These are phyloP conservation scores for Gaillardinia entomophila DNA, from an alignment of 805 yeast genomes.

Conservation along the genomic window DNA sequence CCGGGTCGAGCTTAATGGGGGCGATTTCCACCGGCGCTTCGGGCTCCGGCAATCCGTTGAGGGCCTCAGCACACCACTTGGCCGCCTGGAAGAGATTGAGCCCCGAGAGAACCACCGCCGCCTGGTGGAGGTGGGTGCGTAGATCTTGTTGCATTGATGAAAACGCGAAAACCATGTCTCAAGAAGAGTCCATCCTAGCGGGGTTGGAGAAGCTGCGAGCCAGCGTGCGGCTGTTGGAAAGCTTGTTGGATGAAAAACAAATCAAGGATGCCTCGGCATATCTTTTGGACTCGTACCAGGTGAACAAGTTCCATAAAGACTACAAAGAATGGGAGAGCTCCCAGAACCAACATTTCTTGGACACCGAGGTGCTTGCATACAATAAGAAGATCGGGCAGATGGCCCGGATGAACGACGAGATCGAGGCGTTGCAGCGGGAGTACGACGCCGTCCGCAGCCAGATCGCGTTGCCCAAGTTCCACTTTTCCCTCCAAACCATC, in stretches of 20 bases:
- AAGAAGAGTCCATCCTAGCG: neutral
- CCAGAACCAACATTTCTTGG: slow-evolving; percentile 12
- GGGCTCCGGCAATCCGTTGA: slow-evolving; percentile 46
- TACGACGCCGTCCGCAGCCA: slow-evolving; percentile 16
- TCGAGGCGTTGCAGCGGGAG: slow-evolving; percentile 14
- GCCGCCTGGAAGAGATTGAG: slow-evolving; percentile 65
- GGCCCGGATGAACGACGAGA: slow-evolving; percentile 19
- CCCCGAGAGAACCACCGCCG: slow-evolving; percentile 39
- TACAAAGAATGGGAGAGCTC: slow-evolving; percentile 24
- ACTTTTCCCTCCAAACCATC: slow-evolving; percentile 24
- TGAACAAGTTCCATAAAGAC: slow-evolving; percentile 23
- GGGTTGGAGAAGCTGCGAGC: neutral
- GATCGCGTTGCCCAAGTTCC: slow-evolving; percentile 21
- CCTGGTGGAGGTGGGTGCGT: slow-evolving; percentile 20
- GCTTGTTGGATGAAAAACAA: too few species aligned
- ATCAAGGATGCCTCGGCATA: slow-evolving; percentile 4
- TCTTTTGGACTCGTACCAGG: slow-evolving; percentile 29
- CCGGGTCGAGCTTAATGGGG: slow-evolving; percentile 6
- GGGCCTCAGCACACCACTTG: slow-evolving; percentile 81
- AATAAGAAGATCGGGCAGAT: slow-evolving; percentile 25
- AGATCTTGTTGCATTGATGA: slow-evolving; percentile 3
- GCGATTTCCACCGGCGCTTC: slow-evolving; percentile 7
- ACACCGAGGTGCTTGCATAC: slow-evolving; percentile 19
- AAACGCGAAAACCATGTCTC: neutral
- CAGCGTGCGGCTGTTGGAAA: neutral